Evolutionary conservation across 331 rosid species (phyloP).

Genomic region (Cydonia oblonga): DNA sequence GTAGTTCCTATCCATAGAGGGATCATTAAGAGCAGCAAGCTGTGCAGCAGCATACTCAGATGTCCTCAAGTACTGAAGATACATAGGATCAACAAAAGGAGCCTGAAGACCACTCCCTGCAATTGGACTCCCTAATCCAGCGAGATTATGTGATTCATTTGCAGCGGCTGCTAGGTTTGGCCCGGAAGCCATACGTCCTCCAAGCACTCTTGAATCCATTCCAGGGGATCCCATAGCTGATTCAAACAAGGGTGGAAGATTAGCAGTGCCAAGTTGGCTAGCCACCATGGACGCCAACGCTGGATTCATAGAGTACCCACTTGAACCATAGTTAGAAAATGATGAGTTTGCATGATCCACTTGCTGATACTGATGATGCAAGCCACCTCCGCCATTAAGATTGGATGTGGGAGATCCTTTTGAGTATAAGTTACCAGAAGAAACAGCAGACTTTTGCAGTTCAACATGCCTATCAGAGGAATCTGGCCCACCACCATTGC

Average conservation of each 20-base stretch:
- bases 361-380: constrained; percentile 57
- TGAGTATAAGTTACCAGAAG: constrained; percentile 36
- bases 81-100: constrained; percentile 76
- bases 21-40: constrained; percentile 63
- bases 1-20: constrained; percentile 63
- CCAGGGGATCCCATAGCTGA: constrained; percentile 63
- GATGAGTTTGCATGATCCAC: constrained; percentile 54
- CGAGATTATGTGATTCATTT: constrained; percentile 57
- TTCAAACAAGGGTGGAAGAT: constrained; percentile 65
- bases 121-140: constrained; percentile 66
- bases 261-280: constrained; percentile 66
- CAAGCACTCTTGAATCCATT: constrained; percentile 68
- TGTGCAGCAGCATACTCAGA: constrained; percentile 83
- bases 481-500: constrained; percentile 37
- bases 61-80: constrained; percentile 77
- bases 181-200: constrained; percentile 61
- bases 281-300: constrained; percentile 71
- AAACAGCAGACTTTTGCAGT: constrained; percentile 36
- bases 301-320: constrained; percentile 69
- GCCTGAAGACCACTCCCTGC: constrained; percentile 63
- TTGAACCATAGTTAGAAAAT: constrained; percentile 50
- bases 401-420: constrained; percentile 57
- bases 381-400: constrained; percentile 51
- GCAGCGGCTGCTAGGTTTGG: constrained; percentile 34
- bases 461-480: constrained; percentile 50